Evolutionary conservation across 2,329 filamentous ascomycete species (phyloP).

Genomic region (Paecilomyces sp.): DNA sequence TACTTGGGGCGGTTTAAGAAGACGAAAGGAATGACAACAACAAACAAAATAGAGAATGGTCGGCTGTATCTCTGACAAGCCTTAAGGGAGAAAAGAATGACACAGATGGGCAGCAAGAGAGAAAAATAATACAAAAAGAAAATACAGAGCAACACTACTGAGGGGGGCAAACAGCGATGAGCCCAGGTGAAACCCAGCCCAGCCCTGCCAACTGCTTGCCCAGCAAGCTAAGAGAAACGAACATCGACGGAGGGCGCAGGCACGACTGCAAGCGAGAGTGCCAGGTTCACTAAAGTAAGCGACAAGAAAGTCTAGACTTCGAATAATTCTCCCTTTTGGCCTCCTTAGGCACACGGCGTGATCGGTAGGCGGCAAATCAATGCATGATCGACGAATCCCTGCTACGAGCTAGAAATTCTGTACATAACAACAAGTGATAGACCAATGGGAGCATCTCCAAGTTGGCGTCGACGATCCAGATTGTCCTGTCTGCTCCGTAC

Average conservation of each 20-base stretch:
- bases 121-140: not conserved
- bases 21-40: too few species aligned
- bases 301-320: not conserved
- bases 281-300: not conserved
- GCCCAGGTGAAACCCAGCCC: not conserved
- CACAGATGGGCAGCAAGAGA: not conserved
- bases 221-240: not conserved
- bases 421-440: too few species aligned
- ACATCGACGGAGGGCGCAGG: not conserved
- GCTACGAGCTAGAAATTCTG: not conserved
- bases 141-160: not conserved
- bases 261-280: not conserved
- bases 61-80: not conserved
- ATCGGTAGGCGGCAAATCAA: not conserved
- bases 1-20: not conserved
- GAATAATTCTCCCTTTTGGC: not conserved
- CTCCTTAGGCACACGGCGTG: not conserved
- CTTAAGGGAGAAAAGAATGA: not conserved
- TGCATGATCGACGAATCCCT: not conserved
- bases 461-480: too few species aligned
- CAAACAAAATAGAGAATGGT: not conserved
- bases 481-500: too few species aligned
- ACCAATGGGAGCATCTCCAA: too few species aligned
- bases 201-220: not conserved
- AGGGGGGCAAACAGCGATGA: not conserved